Evolutionary conservation across 2,329 filamentous ascomycete genomes (phyloP).

Genomic region (Phaeosphaeria sp.): DNA sequence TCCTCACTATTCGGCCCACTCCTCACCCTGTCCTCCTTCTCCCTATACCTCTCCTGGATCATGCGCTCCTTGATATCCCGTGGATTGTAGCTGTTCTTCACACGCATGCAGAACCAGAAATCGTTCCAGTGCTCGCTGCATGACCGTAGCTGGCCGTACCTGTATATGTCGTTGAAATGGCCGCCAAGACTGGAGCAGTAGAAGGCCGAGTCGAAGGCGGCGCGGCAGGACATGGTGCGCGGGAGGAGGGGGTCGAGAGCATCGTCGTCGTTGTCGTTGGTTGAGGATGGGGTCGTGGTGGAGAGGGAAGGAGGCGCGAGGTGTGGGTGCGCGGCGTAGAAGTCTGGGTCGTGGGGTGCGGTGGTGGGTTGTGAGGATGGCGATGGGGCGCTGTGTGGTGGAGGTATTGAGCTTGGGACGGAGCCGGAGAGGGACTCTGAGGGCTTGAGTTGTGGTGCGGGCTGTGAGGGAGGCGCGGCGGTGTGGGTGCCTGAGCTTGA

Average conservation of each 20-base stretch:
- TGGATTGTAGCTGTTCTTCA: conserved; percentile 65
- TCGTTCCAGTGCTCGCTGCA: conserved; percentile 90
- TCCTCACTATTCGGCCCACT: conserved; percentile 82
- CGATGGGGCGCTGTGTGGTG: conserved; percentile 21
- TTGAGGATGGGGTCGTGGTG: conserved; percentile 9
- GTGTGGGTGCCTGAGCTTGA: conserved; percentile 22
- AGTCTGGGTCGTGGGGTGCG: conserved; percentile 59
- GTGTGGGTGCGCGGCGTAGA: conserved; percentile 60
- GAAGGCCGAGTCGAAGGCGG: conserved; percentile 91
- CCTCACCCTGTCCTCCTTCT: conserved; percentile 70
- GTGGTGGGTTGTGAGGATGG: conserved; percentile 30
- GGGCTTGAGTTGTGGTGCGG: conserved; percentile 1
- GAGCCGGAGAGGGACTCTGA: background rate
- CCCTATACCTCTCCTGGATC: conserved; percentile 71
- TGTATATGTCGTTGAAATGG: conserved; percentile 91
- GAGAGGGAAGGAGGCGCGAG: conserved; percentile 46
- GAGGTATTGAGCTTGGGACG: conserved; percentile 16
- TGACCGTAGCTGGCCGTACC: conserved; percentile 75
- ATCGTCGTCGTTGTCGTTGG: conserved; percentile 15
- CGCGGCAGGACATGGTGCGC: conserved; percentile 83
- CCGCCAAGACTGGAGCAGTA: conserved; percentile 91
- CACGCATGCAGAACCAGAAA: conserved; percentile 98
- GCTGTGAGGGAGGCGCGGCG: conserved; percentile 17
- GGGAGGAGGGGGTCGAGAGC: conserved; percentile 61
- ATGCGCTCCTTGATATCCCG: conserved; percentile 62